Conservation (phyloP, 177 flowering plant genomes). For the Vitis hybrid region DNA sequence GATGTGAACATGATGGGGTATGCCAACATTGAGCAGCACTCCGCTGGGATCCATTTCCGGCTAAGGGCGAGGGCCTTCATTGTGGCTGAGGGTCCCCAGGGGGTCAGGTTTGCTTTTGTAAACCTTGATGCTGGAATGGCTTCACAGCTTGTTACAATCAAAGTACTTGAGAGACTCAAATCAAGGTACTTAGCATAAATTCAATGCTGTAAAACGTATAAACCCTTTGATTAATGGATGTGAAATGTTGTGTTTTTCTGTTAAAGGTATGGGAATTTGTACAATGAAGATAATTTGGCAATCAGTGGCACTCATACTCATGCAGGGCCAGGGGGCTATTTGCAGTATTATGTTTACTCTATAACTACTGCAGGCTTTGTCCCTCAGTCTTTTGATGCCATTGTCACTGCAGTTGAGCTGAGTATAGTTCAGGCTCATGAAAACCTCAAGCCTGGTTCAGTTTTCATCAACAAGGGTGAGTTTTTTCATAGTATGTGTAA, state of each 20-base stretch:
- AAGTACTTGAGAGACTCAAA: constrained; percentile 49
- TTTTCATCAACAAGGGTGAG: constrained; percentile 53
- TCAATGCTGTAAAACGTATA: too few relatives aligned
- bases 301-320: constrained; percentile 73
- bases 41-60: constrained; percentile 59
- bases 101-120: constrained; percentile 55
- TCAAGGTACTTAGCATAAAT: constrained; percentile 29
- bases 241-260: neutral
- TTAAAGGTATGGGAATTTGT: constrained; percentile 50
- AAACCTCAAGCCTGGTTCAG: constrained; percentile 53
- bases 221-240: too few relatives aligned
- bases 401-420: constrained; percentile 49
- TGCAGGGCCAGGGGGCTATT: constrained; percentile 69
- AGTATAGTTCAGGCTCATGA: constrained; percentile 58
- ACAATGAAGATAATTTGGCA: constrained; percentile 57
- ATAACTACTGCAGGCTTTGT: constrained; percentile 57
- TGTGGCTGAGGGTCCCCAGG: constrained; percentile 37
- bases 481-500: neutral
- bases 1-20: constrained; percentile 73
- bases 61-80: constrained; percentile 55
- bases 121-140: constrained; percentile 74
- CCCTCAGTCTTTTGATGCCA: constrained; percentile 59
- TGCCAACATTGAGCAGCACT: constrained; percentile 41
- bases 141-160: constrained; percentile 62
- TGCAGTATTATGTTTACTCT: constrained; percentile 51